Base-by-base conservation (phyloP, 768 basidiomycete genomes). In the Suillus americanus region DNA sequence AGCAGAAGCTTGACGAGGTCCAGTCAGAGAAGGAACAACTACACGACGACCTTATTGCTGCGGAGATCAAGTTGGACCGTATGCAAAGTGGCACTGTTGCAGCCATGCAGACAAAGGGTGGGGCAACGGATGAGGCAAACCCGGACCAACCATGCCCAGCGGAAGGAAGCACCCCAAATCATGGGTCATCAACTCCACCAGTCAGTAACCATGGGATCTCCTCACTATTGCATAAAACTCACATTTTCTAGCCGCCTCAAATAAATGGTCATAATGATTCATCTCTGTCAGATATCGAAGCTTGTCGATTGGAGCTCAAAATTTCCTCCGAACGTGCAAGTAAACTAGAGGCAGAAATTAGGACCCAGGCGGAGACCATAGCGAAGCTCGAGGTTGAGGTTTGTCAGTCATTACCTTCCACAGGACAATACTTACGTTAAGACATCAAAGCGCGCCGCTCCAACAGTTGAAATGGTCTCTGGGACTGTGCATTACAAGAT, bases 21-120 rank as follows among this genome's bases (percentile, higher is more conserved):
- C 79, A 86, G 68, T 71, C 75, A 33, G 81, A 84, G 67, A 83
- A 79, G 62, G 81, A 85, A 35, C 75, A 75, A 67, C 85, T 82
- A 66, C 80, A 81, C 63, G 77, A 80, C 43, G 80, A 83, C 25
- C 85, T 92, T 37, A 71, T 82, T 18, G 75, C 77, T 7, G 82
- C 86, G 2, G 87, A 92, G 74, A 86, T 79, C 63, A 87, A 87
- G 28, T 75, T 85, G 46, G 90, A 91, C 66, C 82, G 90, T 62
- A 69, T 84, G 33, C 81, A 79, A 65, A 90, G 89, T 68, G 77
- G 77, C 53, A 82, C 85, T 0, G 83, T 89, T 14, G 74, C 74
- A 43, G 78, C 80, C n/a, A 74, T 84, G 66, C 82, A 84, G 69
- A 71, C 76, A 28, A 80, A 76, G 62, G 68, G 78, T 57, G 68